These are phyloP conservation scores for Dacryopinax primogenitus DNA, from an alignment of 768 basidiomycete genomes.

Conservation along the genomic window DNA sequence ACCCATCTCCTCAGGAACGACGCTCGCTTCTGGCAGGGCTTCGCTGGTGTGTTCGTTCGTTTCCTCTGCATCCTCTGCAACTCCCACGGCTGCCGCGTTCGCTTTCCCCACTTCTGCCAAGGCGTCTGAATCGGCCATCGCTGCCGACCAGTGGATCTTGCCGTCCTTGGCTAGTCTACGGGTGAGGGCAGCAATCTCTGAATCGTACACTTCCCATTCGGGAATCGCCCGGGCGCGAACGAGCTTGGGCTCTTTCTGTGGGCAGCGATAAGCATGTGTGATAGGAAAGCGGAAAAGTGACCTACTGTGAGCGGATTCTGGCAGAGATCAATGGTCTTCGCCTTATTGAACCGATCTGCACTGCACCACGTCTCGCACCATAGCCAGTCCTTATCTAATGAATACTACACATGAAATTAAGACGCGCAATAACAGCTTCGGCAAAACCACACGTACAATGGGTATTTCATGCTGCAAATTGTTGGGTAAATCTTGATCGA, in stretches of 20 bases:
- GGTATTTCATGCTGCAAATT: constrained; percentile 86
- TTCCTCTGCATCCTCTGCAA: constrained; percentile 9
- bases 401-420: constrained; percentile 40
- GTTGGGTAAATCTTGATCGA: constrained; percentile 97
- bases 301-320: constrained; percentile 88
- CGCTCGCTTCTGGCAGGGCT: not conserved
- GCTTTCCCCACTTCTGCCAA: constrained; percentile 36
- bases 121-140: constrained; percentile 54
- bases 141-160: constrained; percentile 51
- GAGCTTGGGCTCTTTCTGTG: constrained; percentile 92
- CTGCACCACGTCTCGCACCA: constrained; percentile 99
- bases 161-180: constrained; percentile 57
- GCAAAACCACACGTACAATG: constrained; percentile 48
- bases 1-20: not conserved
- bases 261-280: not conserved
- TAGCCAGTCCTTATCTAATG: constrained; percentile 85
- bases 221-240: constrained; percentile 87
- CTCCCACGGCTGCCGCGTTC: constrained; percentile 17
- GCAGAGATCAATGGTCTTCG: constrained; percentile 88
- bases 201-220: constrained; percentile 93
- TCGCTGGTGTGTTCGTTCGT: constrained; percentile 1
- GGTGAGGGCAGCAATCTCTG: constrained; percentile 76
- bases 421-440: constrained; percentile 9
- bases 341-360: constrained; percentile 65
- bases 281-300: constrained; percentile 11